A percentile compares a stretch with the other conserved stretches of the same genome.
Evolutionary conservation across 805 yeast genomes (phyloP).

Genomic region (Ogataea chonburiensis): DNA sequence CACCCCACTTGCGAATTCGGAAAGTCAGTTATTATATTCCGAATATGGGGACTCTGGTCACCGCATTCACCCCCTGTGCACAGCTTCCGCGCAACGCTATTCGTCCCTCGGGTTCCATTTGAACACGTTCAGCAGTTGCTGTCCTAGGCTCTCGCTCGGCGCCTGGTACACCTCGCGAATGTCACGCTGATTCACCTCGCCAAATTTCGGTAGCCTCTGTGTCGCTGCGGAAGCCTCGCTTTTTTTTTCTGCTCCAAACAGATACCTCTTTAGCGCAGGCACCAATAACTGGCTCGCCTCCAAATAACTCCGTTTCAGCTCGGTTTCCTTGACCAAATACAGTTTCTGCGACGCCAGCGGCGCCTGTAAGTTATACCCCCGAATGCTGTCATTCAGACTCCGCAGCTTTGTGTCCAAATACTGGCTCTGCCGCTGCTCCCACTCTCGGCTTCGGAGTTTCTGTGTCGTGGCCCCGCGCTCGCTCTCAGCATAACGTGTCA

Average conservation of each 20-base stretch:
- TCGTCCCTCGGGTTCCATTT: constrained; percentile 8
- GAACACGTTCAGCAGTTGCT: constrained; percentile 29
- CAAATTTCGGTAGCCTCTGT: constrained; percentile 8
- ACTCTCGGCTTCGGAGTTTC: constrained; percentile 29
- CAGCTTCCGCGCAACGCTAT: constrained; percentile 1
- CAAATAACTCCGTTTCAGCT: constrained; percentile 40
- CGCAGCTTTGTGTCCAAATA: constrained; percentile 38
- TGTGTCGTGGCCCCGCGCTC: constrained; percentile 16
- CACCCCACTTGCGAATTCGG: constrained; percentile 7
- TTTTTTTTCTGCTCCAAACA: constrained; percentile 10
- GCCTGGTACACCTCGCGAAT: constrained; percentile 25
- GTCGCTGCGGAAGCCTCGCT: not conserved
- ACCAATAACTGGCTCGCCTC: constrained; percentile 32
- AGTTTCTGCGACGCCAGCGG: constrained; percentile 58
- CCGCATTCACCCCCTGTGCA: constrained; percentile 6
- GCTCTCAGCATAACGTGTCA: constrained; percentile 21
- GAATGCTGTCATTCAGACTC: constrained; percentile 45
- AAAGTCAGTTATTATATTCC: constrained; percentile 6
- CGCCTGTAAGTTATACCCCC: constrained; percentile 64
- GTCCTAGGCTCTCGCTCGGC: constrained; percentile 32
- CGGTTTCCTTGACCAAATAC: constrained; percentile 47
- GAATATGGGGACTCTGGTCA: constrained; percentile 5
- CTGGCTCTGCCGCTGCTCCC: constrained; percentile 37
- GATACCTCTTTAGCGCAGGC: constrained; percentile 23
- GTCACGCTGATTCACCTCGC: constrained; percentile 23